phyloP scores from a whole-genome alignment of 1,284 basidiomycete species.

The Malassezia pachydermatis region DNA sequence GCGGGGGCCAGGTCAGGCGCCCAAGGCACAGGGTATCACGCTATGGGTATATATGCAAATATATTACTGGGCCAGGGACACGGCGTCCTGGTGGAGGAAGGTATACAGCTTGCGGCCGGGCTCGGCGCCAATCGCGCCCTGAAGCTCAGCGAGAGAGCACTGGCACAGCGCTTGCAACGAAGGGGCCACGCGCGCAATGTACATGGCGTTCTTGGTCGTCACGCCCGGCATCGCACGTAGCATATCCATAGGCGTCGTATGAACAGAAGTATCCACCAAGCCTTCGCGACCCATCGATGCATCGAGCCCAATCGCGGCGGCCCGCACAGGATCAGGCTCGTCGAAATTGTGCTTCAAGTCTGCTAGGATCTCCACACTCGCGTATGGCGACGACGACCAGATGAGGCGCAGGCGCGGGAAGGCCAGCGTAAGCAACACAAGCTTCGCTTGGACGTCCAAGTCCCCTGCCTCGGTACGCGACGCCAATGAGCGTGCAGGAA shows the following conservation, averaged over 20 bases:
- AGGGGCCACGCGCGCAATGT: constrained; percentile 68
- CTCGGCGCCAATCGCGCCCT: constrained; percentile 69
- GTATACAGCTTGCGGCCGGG: constrained; percentile 67
- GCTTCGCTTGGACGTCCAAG: constrained; percentile 67
- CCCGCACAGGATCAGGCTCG: constrained; percentile 77
- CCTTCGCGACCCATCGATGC: constrained; percentile 10
- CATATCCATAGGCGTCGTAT: constrained; percentile 49
- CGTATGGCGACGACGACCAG: constrained; percentile 91
- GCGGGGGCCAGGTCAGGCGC: not conserved
- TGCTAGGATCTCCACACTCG: constrained; percentile 80
- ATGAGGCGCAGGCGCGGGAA: constrained; percentile 87
- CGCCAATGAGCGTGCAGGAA: not conserved
- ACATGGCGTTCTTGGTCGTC: constrained; percentile 70
- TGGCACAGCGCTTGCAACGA: constrained; percentile 69
- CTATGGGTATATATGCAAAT: not conserved
- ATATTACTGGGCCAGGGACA: not conserved
- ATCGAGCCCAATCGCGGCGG: constrained; percentile 52
- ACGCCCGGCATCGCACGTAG: constrained; percentile 56
- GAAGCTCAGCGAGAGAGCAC: constrained; percentile 58
- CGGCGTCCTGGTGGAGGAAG: constrained; percentile 52
- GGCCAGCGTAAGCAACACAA: constrained; percentile 74
- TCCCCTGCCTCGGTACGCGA: constrained; percentile 33
- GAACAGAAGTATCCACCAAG: constrained; percentile 24
- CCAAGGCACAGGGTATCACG: not conserved
- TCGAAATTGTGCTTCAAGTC: constrained; percentile 76